Percentiles rank a stretch among this genome's conserved stretches.
phyloP scores from a whole-genome alignment of 306 rosid species.

The Corylus heterophylla region DNA sequence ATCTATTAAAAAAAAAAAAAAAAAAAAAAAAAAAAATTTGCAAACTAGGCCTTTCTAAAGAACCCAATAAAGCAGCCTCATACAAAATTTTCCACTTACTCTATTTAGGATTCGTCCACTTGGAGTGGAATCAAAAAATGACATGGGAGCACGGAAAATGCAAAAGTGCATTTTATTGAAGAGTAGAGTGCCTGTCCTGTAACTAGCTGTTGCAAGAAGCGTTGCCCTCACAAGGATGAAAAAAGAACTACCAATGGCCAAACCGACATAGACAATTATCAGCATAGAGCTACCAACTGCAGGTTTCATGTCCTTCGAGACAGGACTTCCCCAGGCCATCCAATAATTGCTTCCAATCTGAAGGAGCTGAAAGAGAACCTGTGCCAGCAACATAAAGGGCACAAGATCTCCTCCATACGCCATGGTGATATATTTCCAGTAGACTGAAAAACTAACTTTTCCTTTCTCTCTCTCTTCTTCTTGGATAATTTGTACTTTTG shows the following conservation, averaged over 20 bases:
- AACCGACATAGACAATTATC: conserved; percentile 53
- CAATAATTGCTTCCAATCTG: conserved; percentile 94
- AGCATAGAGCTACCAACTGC: conserved; percentile 49
- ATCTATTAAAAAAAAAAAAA: not conserved
- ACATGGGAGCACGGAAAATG: conserved; percentile 87
- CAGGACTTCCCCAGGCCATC: conserved; percentile 93
- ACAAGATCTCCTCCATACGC: conserved; percentile 83
- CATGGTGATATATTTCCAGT: conserved; percentile 70
- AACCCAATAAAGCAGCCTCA: not conserved
- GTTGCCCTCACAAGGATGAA: conserved; percentile 50
- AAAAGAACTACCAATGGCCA: conserved; percentile 72
- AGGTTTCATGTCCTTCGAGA: conserved; percentile 55
- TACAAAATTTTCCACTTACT: conserved; percentile 38
- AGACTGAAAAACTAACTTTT: conserved; percentile 64
- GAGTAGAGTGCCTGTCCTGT: conserved; percentile 69
- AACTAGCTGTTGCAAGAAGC: conserved; percentile 58
- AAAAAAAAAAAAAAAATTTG: not conserved
- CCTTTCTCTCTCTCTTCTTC: conserved; percentile 97
- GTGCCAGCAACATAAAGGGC: conserved; percentile 69
- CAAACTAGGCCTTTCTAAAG: not conserved
- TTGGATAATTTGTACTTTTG: conserved; percentile 73
- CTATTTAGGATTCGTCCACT: conserved; percentile 83
- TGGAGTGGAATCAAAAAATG: conserved; percentile 88
- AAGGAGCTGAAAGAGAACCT: conserved; percentile 64
- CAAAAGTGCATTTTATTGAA: conserved; percentile 73